Evolutionary conservation across 768 basidiomycete genomes (phyloP).

Genomic region (Podaxis sp.): DNA sequence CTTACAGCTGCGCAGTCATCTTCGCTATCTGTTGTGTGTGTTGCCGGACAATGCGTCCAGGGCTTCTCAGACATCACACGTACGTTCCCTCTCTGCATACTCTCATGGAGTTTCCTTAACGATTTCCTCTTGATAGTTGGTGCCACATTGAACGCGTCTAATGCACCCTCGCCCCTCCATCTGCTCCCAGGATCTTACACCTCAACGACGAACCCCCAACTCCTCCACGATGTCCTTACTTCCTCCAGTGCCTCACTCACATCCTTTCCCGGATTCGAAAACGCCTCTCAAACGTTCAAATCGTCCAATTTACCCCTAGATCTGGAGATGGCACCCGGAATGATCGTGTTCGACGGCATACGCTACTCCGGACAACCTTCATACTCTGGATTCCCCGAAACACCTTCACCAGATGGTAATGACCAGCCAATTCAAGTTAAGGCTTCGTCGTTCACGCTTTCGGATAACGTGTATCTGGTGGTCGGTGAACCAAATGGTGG

Average conservation of each 20-base stretch:
- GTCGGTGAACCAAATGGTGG: constrained; percentile 46
- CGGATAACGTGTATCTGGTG: constrained; percentile 68
- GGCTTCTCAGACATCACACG: constrained; percentile 75
- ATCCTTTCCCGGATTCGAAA: constrained; percentile 62
- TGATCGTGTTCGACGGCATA: constrained; percentile 61
- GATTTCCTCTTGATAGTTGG: constrained; percentile 51
- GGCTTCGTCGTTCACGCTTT: constrained; percentile 65
- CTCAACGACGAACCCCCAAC: constrained; percentile 66
- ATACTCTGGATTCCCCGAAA: constrained; percentile 56
- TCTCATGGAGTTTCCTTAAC: constrained; percentile 9
- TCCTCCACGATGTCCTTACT: constrained; percentile 67
- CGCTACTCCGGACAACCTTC: constrained; percentile 66
- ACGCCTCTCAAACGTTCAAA: constrained; percentile 21
- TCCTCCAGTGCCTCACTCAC: constrained; percentile 60
- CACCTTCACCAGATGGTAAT: constrained; percentile 36
- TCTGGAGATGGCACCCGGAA: constrained; percentile 63
- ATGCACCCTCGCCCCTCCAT: constrained; percentile 51
- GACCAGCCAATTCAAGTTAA: constrained; percentile 52
- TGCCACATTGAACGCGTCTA: constrained; percentile 57
- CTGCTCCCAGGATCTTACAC: constrained; percentile 80
- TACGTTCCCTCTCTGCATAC: constrained; percentile 25
- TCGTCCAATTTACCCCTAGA: constrained; percentile 65
- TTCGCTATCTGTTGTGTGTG: constrained; percentile 56
- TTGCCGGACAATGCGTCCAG: constrained; percentile 88
- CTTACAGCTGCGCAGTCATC: constrained; percentile 51